Evolutionary conservation across 805 yeast genomes (phyloP).

Genomic region (Ogataea kodamae): DNA sequence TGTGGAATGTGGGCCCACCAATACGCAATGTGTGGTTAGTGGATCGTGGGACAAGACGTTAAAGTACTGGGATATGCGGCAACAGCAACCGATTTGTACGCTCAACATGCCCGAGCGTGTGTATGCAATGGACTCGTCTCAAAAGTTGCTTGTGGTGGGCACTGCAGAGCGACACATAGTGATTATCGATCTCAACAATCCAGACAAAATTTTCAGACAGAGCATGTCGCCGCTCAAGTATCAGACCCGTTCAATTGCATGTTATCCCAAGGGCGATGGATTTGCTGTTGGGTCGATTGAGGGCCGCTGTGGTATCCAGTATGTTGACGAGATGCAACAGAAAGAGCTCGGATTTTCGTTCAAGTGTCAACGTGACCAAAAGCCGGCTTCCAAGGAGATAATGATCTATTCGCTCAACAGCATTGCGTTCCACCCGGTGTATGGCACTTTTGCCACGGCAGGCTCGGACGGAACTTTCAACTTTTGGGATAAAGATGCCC

Average conservation of each 20-base stretch:
- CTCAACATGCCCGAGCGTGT: constrained; percentile 85
- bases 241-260: constrained; percentile 80
- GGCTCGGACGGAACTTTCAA: constrained; percentile 93
- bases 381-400: constrained; percentile 53
- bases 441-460: constrained; percentile 90
- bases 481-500: constrained; percentile 94
- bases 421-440: constrained; percentile 80
- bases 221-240: constrained; percentile 75
- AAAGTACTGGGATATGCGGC: constrained; percentile 92
- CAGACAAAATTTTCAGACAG: constrained; percentile 75
- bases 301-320: constrained; percentile 94
- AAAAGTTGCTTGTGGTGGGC: constrained; percentile 83
- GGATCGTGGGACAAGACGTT: constrained; percentile 97
- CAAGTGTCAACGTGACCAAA: constrained; percentile 84
- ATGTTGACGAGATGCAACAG: constrained; percentile 79
- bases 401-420: constrained; percentile 76
- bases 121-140: constrained; percentile 80
- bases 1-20: constrained; percentile 82
- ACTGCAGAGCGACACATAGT: constrained; percentile 86
- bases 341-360: constrained; percentile 76
- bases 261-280: constrained; percentile 91
- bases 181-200: constrained; percentile 75
- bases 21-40: constrained; percentile 77
- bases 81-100: constrained; percentile 76
- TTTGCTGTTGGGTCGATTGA: constrained; percentile 91